phyloP scores from a whole-genome alignment of 768 basidiomycete species.

The Termitomyces sp. region DNA sequence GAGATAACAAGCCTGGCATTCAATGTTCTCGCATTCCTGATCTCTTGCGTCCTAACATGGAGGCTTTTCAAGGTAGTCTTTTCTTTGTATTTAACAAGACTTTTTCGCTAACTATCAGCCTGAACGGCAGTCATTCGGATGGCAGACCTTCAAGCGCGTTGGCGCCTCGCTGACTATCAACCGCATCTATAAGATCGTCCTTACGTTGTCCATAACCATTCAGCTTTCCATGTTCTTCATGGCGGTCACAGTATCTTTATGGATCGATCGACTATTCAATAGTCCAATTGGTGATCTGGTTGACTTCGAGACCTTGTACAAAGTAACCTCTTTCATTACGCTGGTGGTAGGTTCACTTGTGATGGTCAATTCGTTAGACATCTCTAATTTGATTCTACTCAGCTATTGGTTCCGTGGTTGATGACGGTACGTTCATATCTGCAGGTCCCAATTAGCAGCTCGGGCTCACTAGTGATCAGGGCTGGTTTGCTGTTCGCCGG shows the following conservation, averaged over 20 bases:
- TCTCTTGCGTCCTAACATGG: slow-evolving; percentile 68
- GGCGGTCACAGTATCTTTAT: slow-evolving; percentile 61
- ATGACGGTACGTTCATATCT: slow-evolving; percentile 36
- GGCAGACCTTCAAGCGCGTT: slow-evolving; percentile 87
- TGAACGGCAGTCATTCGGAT: slow-evolving; percentile 58
- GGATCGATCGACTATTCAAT: slow-evolving; percentile 75
- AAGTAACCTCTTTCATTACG: slow-evolving; percentile 50
- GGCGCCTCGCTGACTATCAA: slow-evolving; percentile 74
- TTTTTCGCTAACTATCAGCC: background rate
- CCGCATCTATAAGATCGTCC: slow-evolving; percentile 68
- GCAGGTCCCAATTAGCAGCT: background rate
- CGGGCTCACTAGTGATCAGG: slow-evolving; percentile 32
- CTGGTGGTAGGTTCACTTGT: slow-evolving; percentile 49
- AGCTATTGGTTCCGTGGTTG: slow-evolving; percentile 73
- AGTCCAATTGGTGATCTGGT: slow-evolving; percentile 57
- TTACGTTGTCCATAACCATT: slow-evolving; percentile 65
- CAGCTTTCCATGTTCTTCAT: slow-evolving; percentile 82
- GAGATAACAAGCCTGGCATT: slow-evolving; percentile 63
- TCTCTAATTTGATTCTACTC: slow-evolving; percentile 9
- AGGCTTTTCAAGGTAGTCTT: slow-evolving; percentile 61
- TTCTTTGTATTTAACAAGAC: background rate
- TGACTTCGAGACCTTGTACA: slow-evolving; percentile 43
- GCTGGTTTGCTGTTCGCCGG: slow-evolving; percentile 73
- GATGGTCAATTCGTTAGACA: background rate
- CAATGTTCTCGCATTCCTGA: slow-evolving; percentile 55